Base-by-base conservation (phyloP, 768 basidiomycete species). In the Boletus rex-veris region DNA sequence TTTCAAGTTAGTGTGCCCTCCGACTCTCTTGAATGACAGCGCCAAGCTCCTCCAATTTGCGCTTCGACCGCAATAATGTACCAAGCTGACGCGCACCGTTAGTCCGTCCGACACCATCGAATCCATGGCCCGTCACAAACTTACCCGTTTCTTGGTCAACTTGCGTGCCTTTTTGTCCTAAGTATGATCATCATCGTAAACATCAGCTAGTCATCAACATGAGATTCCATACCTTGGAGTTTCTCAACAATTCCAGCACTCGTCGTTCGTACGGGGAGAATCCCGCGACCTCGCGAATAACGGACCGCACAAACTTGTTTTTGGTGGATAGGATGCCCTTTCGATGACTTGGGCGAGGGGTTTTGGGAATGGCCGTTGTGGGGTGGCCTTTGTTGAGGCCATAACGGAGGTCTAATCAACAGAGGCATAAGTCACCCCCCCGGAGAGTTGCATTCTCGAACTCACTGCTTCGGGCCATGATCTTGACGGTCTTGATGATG, bases 111-210 rank as follows among this genome's bases (percentile, higher is more conserved):
- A 15, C 18, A 9, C 5, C 47, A 26, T 21, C 45, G 11, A 35
- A 14, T 5, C 19, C 36, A 21, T 19, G 16, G 33, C 1, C n/a
- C n/a, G 35, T 53, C 21, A 35, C 19, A 53, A n/a, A 84, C 87
- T 64, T 68, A 97, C 96, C 81, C 94, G 87, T 81, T 96, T 98
- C 87, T 99, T 99, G 65, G 94, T 95, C 81, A 98, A 80, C 80
- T 98, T 98, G 74, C 93, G 83, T 55, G 96, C 96, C 78, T 96
- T 98, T 86, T 99, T 99, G 75, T 99, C 96, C 93, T 93, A 67
- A 42, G 53, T 45, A 14, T 10, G 16, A 47, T 16, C 26, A 47
- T 18, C 31, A 41, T 12, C 7, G 36, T 52, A 19, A 58, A 30
- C 28, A 54, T 21, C n/a, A 28, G 18, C 18, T 0, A 2, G 51